phyloP scores from a whole-genome alignment of 495 filamentous ascomycete species.

The Lineolata rhizophorae region DNA sequence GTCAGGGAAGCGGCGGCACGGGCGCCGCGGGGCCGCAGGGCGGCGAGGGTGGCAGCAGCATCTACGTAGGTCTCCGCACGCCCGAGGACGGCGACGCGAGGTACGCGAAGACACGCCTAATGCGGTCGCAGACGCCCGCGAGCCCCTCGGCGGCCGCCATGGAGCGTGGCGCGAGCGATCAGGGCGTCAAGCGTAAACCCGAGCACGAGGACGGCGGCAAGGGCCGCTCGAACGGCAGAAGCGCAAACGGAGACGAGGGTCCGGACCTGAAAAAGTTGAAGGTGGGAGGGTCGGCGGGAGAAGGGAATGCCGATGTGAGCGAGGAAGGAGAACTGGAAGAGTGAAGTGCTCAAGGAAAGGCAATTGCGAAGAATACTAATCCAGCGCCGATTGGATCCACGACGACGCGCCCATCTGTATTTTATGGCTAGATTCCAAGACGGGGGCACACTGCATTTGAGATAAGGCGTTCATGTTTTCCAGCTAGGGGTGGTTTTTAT shows the following conservation, averaged over 20 bases:
- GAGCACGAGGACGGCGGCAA: conserved; percentile 1
- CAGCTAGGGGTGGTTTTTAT: no score
- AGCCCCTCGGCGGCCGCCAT: conserved; percentile 2
- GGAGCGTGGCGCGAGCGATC: conserved; percentile 4
- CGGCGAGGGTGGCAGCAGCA: conserved; percentile 10
- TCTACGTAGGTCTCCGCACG: conserved; percentile 16
- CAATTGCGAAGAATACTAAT: no score
- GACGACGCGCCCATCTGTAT: no score
- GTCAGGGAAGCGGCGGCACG: no score
- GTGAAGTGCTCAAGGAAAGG: conserved; percentile 1
- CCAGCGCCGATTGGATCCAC: no score
- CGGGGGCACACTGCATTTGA: no score
- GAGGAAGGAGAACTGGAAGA: conserved; percentile 15
- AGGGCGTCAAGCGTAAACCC: conserved; percentile 3
- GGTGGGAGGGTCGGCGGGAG: neutral
- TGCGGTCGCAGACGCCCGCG: conserved; percentile 3
- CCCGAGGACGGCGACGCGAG: conserved; percentile 12
- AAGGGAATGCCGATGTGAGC: conserved; percentile 4
- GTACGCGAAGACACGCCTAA: conserved; percentile 7
- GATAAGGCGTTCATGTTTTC: no score
- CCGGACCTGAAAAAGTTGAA: no score
- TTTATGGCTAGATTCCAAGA: no score
- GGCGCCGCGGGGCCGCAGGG: conserved; percentile 5
- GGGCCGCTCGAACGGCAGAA: no score
- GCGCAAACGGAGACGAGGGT: no score